Evolutionary conservation across 495 filamentous ascomycete species (phyloP), one percentile per base, ranked within the genome.

Genomic region (Penicillium chermesinum): DNA sequence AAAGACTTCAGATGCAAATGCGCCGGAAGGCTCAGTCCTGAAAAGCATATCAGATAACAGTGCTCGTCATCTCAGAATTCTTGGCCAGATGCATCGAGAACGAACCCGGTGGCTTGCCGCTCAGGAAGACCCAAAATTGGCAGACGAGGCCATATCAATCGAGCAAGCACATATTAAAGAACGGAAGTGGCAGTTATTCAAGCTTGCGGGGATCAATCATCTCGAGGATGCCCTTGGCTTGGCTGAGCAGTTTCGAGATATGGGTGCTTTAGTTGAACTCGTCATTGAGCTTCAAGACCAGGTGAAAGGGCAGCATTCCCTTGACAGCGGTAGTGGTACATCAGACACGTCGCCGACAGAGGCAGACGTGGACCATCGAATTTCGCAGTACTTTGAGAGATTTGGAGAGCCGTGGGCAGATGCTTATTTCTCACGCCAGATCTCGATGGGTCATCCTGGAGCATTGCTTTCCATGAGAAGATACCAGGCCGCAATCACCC

Each of bases 341-440:
- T 15, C 55, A 12, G 38, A 49, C 18, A 52, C 45, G 35, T 46
- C 57, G 1, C 53, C 57, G 2, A 57, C 22, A 27, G 58, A 65
- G 22, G 54, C 66, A 22, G 53, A 64, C 37, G 64, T 78, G 9
- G 65, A 65, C 9, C 59, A 68, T 22, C 68, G 73, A 17, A 71
- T 81, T 15, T 71, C 81, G 2, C 62, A 63, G n/a, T 88, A 86
- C 52, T 89, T 93, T 52, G 71, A 80, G 19, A 74, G 75, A 27
- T 93, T 87, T 53, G 86, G 84, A n/a, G 78, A 82, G 48, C 63
- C 70, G 13, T 97, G 88, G 73, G 88, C 91, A 12, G 79, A 85
- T 53, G 84, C 85, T 6, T 86, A 86, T 54, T 96, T 95, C 55
- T 77, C 84, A 38, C 79, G 82, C 48, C 77, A 87, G 30, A 85